These are phyloP conservation scores for Aspergillus fumigatus DNA, from an alignment of 2,329 filamentous ascomycete genomes.

Conservation along the genomic window DNA sequence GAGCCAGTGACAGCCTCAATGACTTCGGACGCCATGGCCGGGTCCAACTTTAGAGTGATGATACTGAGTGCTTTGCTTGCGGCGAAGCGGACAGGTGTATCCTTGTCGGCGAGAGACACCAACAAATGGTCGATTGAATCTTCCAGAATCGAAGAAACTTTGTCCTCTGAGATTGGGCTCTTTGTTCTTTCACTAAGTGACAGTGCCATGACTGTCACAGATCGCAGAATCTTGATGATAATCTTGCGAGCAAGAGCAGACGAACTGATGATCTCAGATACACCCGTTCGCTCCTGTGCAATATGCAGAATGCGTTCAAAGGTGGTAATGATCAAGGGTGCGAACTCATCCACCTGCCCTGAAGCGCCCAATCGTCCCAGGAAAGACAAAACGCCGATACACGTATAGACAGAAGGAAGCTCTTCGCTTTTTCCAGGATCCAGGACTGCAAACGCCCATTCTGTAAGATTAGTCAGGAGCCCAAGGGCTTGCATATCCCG, in stretches of 20 bases:
- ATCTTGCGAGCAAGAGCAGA: slow-evolving; percentile 79
- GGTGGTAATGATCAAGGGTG: slow-evolving; percentile 59
- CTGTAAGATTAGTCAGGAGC: slow-evolving; percentile 62
- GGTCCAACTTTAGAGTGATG: slow-evolving; percentile 72
- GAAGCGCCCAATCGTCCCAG: slow-evolving; percentile 69
- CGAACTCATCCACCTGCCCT: slow-evolving; percentile 69
- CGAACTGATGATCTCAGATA: slow-evolving; percentile 55
- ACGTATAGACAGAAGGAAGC: slow-evolving; percentile 61
- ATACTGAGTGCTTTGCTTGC: slow-evolving; percentile 90
- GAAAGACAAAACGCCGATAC: slow-evolving; percentile 74
- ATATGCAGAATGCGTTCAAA: slow-evolving; percentile 63
- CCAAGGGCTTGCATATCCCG: slow-evolving; percentile 81
- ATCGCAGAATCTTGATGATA: slow-evolving; percentile 78
- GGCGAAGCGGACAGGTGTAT: slow-evolving; percentile 84
- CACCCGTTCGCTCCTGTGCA: slow-evolving; percentile 46
- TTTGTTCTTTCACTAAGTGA: slow-evolving; percentile 42
- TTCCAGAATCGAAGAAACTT: slow-evolving; percentile 60
- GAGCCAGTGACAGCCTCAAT: slow-evolving; percentile 77
- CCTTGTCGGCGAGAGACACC: slow-evolving; percentile 73
- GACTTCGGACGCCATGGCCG: slow-evolving; percentile 78
- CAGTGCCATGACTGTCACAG: slow-evolving; percentile 64
- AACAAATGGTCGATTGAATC: slow-evolving; percentile 77
- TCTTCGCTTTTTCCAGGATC: slow-evolving; percentile 39
- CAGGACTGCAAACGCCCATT: slow-evolving; percentile 66
- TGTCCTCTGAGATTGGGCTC: slow-evolving; percentile 24